Evolutionary conservation across 2,329 filamentous ascomycete genomes (phyloP), one percentile per base, ranked within the genome.

Genomic region (Exserohilum rostratum): DNA sequence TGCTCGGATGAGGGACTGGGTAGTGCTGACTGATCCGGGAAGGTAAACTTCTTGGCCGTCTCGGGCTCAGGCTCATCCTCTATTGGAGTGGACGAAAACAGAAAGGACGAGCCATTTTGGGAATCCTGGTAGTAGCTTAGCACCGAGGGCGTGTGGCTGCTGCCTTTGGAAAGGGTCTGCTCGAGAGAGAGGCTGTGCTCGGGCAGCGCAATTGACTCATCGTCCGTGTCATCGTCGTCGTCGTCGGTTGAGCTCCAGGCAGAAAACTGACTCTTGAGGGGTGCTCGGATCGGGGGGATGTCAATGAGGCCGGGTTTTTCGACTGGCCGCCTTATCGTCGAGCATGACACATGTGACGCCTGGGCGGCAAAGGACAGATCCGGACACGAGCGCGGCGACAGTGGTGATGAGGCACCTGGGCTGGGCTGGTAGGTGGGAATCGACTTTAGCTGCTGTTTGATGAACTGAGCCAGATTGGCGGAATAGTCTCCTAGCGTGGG

Each of bases 231-330:
- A 12, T 74, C 72, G 38, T 73, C 71, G 5, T 68, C 71, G 10
- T 74, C 72, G 38, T 73, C 71, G 1, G 71, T 67, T 3, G 72
- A 74, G 54, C 72, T 75, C 72, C 72, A 75, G 1, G 64, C 71
- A 11, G 72, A 75, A 47, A 75, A 75, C 9, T 67, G 64, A 45
- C 72, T 75, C 42, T 59, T 62, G 48, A 71, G 50, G 2, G 72
- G 72, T 29, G 72, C 70, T 25, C 69, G 65, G 5, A 73, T 48
- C 7, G 66, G 64, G 7, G 71, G 71, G 7, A 74, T 73, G 12
- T 63, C 57, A 10, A 74, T 69, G 15, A 63, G 22, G n/a, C 56
- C 54, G 5, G 66, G 70, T 34, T 60, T 61, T 2, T 68, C 69
- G 6, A 50, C 18, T 3, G 58, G 62, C 20, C 65, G 64, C 40